A percentile compares a stretch with the other conserved stretches of the same genome.
phyloP scores from a whole-genome alignment of 139 green algal species.

The Pleodorina starrii region DNA sequence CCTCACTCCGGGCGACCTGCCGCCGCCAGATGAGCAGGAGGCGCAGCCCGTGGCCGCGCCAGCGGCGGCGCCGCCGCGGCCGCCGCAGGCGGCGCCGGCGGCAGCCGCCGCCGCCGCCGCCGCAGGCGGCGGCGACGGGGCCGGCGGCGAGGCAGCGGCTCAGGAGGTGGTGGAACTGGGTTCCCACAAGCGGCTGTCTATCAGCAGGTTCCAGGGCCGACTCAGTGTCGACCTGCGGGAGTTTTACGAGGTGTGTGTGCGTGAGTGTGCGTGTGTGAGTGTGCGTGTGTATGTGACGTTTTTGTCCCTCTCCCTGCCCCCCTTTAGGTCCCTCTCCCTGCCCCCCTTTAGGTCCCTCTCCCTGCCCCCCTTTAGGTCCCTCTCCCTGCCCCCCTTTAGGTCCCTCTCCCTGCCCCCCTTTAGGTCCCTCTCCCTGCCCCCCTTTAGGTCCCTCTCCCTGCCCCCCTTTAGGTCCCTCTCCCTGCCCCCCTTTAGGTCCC shows the following conservation, averaged over 20 bases:
- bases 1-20: neutral
- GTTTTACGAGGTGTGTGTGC: slow-evolving; percentile 60
- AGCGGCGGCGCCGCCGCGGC: neutral
- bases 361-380: too few relatives aligned
- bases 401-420: too few relatives aligned
- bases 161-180: slow-evolving; percentile 57
- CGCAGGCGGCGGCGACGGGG: neutral
- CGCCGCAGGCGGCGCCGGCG: neutral
- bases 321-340: too few relatives aligned
- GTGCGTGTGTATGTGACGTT: too few relatives aligned
- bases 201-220: slow-evolving; percentile 56
- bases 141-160: neutral
- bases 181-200: slow-evolving; percentile 25
- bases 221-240: slow-evolving; percentile 67
- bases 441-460: too few relatives aligned
- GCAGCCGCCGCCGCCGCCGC: neutral
- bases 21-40: neutral
- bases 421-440: too few relatives aligned
- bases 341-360: too few relatives aligned
- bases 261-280: too few relatives aligned
- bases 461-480: too few relatives aligned
- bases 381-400: too few relatives aligned
- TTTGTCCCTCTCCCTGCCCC: too few relatives aligned
- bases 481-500: too few relatives aligned
- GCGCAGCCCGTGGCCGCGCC: neutral